These are phyloP conservation scores for Colletotrichum tropicicola DNA, from an alignment of 2,329 filamentous ascomycete species.

Conservation along the genomic window DNA sequence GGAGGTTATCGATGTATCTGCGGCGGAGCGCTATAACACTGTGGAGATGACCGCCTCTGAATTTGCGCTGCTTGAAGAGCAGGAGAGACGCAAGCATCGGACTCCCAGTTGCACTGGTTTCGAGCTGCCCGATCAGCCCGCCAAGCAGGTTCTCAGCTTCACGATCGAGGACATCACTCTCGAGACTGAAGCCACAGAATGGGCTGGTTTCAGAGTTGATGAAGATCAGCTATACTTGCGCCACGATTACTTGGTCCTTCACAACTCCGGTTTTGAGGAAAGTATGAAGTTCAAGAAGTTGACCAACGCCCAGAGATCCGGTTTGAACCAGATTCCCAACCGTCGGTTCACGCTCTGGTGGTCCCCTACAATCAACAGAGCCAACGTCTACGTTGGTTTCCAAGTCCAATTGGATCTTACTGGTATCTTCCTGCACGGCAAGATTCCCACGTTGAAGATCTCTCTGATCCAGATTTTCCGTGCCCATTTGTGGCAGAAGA, in stretches of 20 bases:
- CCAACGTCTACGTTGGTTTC: slow-evolving; percentile 99
- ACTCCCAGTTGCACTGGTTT: slow-evolving; percentile 46
- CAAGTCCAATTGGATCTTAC: slow-evolving; percentile 98
- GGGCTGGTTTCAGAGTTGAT: slow-evolving; percentile 61
- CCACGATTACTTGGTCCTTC: slow-evolving; percentile 56
- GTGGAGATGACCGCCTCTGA: slow-evolving; percentile 56
- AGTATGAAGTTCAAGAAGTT: slow-evolving; percentile 99
- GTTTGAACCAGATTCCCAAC: slow-evolving; percentile 98
- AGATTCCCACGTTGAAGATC: slow-evolving; percentile 98
- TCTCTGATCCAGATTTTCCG: slow-evolving; percentile 99
- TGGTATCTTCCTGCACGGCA: slow-evolving; percentile 98
- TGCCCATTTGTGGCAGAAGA: slow-evolving; percentile 99
- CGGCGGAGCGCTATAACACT: slow-evolving; percentile 44
- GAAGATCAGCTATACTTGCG: slow-evolving; percentile 59
- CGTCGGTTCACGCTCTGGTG: slow-evolving; percentile 99
- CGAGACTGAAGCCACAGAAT: slow-evolving; percentile 51
- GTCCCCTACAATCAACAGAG: slow-evolving; percentile 92
- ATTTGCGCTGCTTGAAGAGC: slow-evolving; percentile 47
- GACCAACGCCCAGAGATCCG: slow-evolving; percentile 94
- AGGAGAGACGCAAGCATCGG: slow-evolving; percentile 45
- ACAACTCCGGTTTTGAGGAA: slow-evolving; percentile 63
- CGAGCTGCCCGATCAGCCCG: slow-evolving; percentile 36
- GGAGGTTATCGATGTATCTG: slow-evolving; percentile 4
- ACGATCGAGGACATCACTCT: slow-evolving; percentile 50
- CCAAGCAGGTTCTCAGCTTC: slow-evolving; percentile 43